These are phyloP conservation scores for Talaromyces sp. DNA, from an alignment of 2,329 filamentous ascomycete species.

Conservation along the genomic window DNA sequence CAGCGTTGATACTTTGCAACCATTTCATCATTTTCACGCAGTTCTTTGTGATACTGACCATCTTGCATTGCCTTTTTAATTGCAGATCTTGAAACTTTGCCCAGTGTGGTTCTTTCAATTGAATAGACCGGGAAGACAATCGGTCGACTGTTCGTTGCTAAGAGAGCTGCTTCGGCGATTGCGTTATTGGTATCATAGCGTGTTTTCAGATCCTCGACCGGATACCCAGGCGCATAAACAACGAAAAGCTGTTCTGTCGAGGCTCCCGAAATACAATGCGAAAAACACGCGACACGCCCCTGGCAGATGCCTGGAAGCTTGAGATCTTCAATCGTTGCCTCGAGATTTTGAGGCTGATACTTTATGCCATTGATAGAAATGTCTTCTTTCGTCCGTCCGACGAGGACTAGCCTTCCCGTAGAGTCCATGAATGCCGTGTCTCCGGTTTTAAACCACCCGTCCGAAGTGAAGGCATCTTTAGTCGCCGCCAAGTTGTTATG, in stretches of 20 bases:
- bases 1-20: too few species aligned
- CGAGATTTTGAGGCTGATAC: conserved; percentile 40
- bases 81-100: conserved; percentile 19
- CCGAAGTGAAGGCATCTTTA: conserved; percentile 28
- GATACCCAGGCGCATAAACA: conserved; percentile 39
- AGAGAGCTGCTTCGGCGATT: not conserved
- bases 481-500: conserved; percentile 35
- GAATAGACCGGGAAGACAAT: conserved; percentile 13
- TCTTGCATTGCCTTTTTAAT: conserved; percentile 35
- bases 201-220: conserved; percentile 2
- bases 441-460: conserved; percentile 38
- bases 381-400: conserved; percentile 10
- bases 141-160: not conserved
- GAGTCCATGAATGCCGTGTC: conserved; percentile 19
- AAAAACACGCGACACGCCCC: conserved; percentile 47
- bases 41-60: conserved; percentile 44
- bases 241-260: conserved; percentile 46
- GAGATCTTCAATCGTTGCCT: conserved; percentile 43
- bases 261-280: conserved; percentile 21
- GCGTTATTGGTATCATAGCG: conserved; percentile 7
- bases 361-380: conserved; percentile 56
- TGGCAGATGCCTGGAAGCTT: conserved; percentile 22
- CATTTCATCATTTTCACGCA: conserved; percentile 11
- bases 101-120: conserved; percentile 19
- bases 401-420: conserved; percentile 13